Base-by-base conservation (phyloP, 164 flowering plant species). In the Chimonanthus salicifolius region DNA sequence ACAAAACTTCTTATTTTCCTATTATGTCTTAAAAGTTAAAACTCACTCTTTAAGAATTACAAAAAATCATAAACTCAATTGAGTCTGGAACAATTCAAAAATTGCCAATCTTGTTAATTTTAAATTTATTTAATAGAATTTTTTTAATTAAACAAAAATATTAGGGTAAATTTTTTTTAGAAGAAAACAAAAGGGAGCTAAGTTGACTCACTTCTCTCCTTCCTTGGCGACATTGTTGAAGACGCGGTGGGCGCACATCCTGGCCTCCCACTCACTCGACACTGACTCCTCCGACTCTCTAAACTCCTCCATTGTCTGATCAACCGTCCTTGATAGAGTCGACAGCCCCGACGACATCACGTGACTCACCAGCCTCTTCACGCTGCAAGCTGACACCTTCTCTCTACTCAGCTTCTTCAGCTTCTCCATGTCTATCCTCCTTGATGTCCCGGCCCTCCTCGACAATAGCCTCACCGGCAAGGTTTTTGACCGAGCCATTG, bases 151-250 rank as follows among this genome's bases (percentile, higher is more conserved):
- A 33, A 33, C 2, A 33, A 33, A 33, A 33, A 33, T 33, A 33
- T 33, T 33, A 33, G 33, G 0, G 33, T 33, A 33, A 33, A 33
- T 33, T 33, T 33, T 33, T 33, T 33, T 33, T 33, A 33, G 33
- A 33, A 33, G 33, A 33, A 33, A 33, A 33, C 33, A 33, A 33
- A 33, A 33, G 33, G 33, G 33, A 33, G 33, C 33, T 33, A 33
- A 33, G 16, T 58, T 16, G 2, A 77, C 85, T 84, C 67, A 89
- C 96, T 82, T 85, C 81, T 75, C 77, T 6, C 79, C 87, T 2
- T 87, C 87, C 69, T 82, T 83, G 4, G 90, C 88, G 0, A 88
- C 91, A 48, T 89, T 79, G 77, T 79, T 84, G 87, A 89, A 91
- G n/a, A 85, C 82, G 76, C 79, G 58, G 9, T 80, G 70, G 0